phyloP scores from a whole-genome alignment of 2,329 filamentous ascomycete species.

The Hyphodiscus sp. region DNA sequence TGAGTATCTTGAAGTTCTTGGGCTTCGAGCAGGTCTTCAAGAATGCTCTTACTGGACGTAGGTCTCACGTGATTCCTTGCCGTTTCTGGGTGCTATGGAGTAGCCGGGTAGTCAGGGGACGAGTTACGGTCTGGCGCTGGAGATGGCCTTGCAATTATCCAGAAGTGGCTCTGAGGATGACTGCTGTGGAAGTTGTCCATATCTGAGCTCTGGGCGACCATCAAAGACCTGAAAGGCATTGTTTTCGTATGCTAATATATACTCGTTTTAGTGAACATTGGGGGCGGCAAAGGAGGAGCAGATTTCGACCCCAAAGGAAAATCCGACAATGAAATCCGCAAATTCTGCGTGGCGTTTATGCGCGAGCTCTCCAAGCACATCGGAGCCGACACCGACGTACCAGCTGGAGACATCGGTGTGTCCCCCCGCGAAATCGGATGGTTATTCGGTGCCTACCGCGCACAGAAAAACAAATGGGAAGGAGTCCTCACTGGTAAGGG shows the following conservation, averaged over 20 bases:
- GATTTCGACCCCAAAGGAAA: slow-evolving; percentile 99
- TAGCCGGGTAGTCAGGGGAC: not conserved
- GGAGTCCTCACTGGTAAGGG: slow-evolving; percentile 97
- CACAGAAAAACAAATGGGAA: slow-evolving; percentile 84
- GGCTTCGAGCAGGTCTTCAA: slow-evolving; percentile 99
- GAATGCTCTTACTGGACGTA: slow-evolving; percentile 93
- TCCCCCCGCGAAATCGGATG: slow-evolving; percentile 87
- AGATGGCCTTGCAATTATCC: too few relatives aligned
- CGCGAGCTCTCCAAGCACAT: slow-evolving; percentile 93
- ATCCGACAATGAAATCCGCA: slow-evolving; percentile 92
- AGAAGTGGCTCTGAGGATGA: too few relatives aligned
- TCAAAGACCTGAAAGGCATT: not conserved
- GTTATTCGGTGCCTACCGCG: slow-evolving; percentile 91
- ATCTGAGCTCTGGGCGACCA: too few relatives aligned
- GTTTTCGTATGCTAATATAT: slow-evolving; percentile 5
- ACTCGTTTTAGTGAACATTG: slow-evolving; percentile 66
- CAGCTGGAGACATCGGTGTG: slow-evolving; percentile 95
- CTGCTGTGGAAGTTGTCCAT: not conserved
- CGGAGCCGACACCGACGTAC: slow-evolving; percentile 90
- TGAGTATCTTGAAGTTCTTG: slow-evolving; percentile 86
- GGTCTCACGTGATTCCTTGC: slow-evolving; percentile 35
- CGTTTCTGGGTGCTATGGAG: not conserved
- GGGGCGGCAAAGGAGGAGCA: slow-evolving; percentile 93
- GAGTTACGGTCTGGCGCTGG: not conserved
- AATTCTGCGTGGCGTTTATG: slow-evolving; percentile 97